Evolutionary conservation across 2,329 filamentous ascomycete genomes (phyloP).

Genomic region (Rhynchosporium graminicola): DNA sequence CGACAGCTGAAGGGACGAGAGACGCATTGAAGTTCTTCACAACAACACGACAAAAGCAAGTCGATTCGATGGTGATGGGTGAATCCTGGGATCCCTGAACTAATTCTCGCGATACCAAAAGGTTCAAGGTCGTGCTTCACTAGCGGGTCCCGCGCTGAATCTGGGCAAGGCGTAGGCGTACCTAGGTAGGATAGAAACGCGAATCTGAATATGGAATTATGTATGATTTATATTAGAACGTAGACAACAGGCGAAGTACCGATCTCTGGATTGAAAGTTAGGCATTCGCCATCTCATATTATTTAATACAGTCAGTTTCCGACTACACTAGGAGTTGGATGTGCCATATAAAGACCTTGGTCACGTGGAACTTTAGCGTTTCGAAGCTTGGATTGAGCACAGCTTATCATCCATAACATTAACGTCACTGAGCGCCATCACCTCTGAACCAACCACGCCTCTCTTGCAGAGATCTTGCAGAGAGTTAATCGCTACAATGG

Average conservation of each 20-base stretch:
- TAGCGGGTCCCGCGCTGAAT: constrained; percentile 16
- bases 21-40: constrained; percentile 31
- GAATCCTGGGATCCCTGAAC: constrained; percentile 20
- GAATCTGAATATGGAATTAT: background rate
- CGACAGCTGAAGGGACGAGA: constrained; percentile 14
- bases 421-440: constrained; percentile 27
- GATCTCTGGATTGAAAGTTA: background rate
- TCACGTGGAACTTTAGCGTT: background rate
- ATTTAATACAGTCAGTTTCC: background rate
- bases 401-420: constrained; percentile 23
- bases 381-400: constrained; percentile 12
- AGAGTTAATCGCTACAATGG: constrained; percentile 47
- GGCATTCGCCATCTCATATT: background rate
- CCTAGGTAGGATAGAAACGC: background rate
- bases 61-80: constrained; percentile 30
- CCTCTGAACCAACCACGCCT: constrained; percentile 20
- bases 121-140: constrained; percentile 23
- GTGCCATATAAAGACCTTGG: background rate
- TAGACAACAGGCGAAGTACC: background rate
- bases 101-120: constrained; percentile 31
- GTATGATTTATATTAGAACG: background rate
- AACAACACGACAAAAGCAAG: constrained; percentile 1
- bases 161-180: constrained; percentile 5
- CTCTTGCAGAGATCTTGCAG: constrained; percentile 16
- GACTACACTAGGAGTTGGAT: background rate